Evolutionary conservation across 495 filamentous ascomycete genomes (phyloP), one percentile per base, ranked within the genome.

Genomic region (Cryomyces antarcticus): DNA sequence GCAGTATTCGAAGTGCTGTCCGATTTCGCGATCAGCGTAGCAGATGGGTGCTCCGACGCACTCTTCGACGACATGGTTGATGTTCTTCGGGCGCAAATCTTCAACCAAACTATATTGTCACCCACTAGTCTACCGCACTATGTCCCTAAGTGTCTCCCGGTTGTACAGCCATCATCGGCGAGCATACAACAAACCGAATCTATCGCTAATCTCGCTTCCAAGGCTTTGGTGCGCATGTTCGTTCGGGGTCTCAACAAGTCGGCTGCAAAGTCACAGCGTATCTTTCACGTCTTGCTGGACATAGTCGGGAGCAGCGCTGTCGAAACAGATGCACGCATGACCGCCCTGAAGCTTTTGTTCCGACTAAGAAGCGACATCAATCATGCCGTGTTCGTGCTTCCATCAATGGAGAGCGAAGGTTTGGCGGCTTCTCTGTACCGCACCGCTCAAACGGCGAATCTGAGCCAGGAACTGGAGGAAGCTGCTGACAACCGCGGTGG

Each of bases 301-400:
- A 71, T 83, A 47, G 75, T 73, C 6, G 61, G 64, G 31, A 68
- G 62, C 7, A 65, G 68, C 17, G 48, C 54, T 2, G 70, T 60
- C 46, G 70, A 73, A 34, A 63, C 69, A 6, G 78, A 83, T 58
- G 75, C 83, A 38, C 79, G 84, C 7, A 62, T 95, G 27, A 78
- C 76, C 7, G 78, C 79, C 4, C 72, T 94, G 63, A 92, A 84
- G 51, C 60, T 94, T 37, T 64, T 96, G 5, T 86, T 89, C 53
- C 74, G 88, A 17, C 62, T 96, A 13, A 71, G 88, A 40, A 82
- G 82, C 28, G 82, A 94, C 54, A 80, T 74, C 30, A 71, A 76
- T 11, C 69, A 83, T 38, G 70, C 72, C 31, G 68, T 95, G 4
- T 78, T 75, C 36, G 60, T 94, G 28, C 68, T 73, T 2, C 57